Evolutionary conservation across 352 stramenopile species (phyloP), one percentile per base, ranked within the genome.

Genomic region (Elongisporangium senticosum): DNA sequence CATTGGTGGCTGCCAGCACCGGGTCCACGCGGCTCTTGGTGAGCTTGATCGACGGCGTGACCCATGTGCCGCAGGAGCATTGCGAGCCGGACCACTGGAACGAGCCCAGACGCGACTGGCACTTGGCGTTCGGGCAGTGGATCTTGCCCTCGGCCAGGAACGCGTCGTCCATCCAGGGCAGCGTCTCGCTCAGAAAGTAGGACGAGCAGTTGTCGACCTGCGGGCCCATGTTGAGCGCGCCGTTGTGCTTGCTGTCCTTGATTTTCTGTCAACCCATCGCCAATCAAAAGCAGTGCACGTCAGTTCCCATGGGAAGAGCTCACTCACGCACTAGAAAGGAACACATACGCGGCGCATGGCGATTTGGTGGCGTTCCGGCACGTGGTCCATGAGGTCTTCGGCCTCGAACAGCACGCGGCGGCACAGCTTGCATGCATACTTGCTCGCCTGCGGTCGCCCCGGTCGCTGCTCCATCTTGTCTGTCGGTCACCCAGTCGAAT

Each of bases 61-160:
- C 77, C 83, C 83, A 93, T 61, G 83, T 89, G 57, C 83, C 83
- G 53, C 83, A 93, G 28, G 83, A 93, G 59, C 83, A 93, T 64
- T 93, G 83, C 15, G 79, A 87, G 24, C 83, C 83, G n/a, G 76
- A 78, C 83, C 83, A 93, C 22, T 85, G 72, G 59, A 93, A 79
- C 20, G 75, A 80, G 6, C 83, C 83, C 1, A 93, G 64, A 1
- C 83, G 78, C 50, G 77, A 74, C 60, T 87, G 78, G 66, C 83
- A 93, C 59, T 89, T 93, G 22, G 52, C 52, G 13, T 73, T 83
- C 33, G 83, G 83, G 50, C 83, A 93, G 51, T 79, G 68, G 50
- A 93, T 79, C 56, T 93, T 93, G 19, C 80, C 80, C 55, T 93
- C 77, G 0, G 67, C 75, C 5, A 89, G 62, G 23, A 72, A 56